Evolutionary conservation across 148 eudicot genomes (phyloP), one percentile per base, ranked within the genome.

Genomic region (Amaranthus cruentus): DNA sequence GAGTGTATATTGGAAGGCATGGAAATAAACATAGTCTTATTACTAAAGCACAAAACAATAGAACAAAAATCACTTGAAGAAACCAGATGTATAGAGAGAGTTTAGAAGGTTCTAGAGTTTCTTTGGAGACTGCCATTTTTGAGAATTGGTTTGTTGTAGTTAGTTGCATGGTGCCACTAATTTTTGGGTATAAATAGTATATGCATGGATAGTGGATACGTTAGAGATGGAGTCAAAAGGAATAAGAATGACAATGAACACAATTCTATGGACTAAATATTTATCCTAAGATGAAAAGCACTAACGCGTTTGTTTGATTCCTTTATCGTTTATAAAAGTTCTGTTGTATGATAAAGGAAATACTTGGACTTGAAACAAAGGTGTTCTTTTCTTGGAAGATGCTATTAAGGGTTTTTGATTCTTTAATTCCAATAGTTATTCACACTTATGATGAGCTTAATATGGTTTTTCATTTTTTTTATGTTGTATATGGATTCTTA

Each of bases 31-130:
- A 64, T 43, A 77, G 0, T 9, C 53, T 15, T 71, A 77, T 77
- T 6, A 77, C 60, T n/a, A 54, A 11, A 66, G 71, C 71, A 72
- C 75, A 77, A 44, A 57, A 65, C n/a, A 42, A 15, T 4, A 77
- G 44, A 66, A 77, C 80, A 42, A 47, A 6, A 18, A 77, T n/a
- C n/a, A 77, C 76, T 66, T 77, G 59, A 56, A 57, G 0, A 46
- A 71, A 71, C 76, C 80, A 77, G 6, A 64, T 71, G 13, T 55
- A 61, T 56, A 72, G 80, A 65, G 80, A 66, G 13, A 65, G 1
- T 56, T 4, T 6, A 56, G 76, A 65, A 56, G 75, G 75, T 9
- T 57, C 50, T 8, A 15, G 64, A 38, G 55, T 66, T 71, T 57
- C 66, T 38, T 56, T 49, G 9, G 67, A 49, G 58, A 13, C 21